Percentiles rank a stretch among this genome's conserved stretches.
Evolutionary conservation across 768 basidiomycete species (phyloP).

Genomic region (Lactarius evosmus): DNA sequence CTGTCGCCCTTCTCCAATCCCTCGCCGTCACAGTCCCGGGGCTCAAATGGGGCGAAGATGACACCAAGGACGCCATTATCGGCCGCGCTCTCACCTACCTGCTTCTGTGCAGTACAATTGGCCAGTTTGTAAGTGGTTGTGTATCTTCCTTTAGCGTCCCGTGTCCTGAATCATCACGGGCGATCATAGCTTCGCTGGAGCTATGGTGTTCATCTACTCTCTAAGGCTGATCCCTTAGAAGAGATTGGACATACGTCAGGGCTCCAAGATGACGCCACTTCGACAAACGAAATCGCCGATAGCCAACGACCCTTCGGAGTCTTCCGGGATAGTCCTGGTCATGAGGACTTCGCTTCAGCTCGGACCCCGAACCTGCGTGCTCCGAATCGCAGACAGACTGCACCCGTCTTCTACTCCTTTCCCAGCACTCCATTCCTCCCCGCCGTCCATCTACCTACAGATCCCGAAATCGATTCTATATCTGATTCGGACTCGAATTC

Average conservation of each 20-base stretch:
- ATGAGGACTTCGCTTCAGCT: neutral
- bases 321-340: neutral
- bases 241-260: conserved; percentile 32
- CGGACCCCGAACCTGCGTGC: neutral
- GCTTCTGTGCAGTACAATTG: conserved; percentile 89
- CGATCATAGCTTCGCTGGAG: conserved; percentile 78
- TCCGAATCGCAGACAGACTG: conserved; percentile 32
- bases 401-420: conserved; percentile 57
- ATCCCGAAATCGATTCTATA: conserved; percentile 17
- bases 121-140: conserved; percentile 75
- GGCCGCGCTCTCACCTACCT: conserved; percentile 88
- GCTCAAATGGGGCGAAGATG: conserved; percentile 76
- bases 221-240: conserved; percentile 47
- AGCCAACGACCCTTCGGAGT: neutral
- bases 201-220: conserved; percentile 80
- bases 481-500: conserved; percentile 29
- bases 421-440: conserved; percentile 49
- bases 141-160: neutral
- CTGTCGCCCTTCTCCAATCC: conserved; percentile 91
- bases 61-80: conserved; percentile 84
- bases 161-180: neutral
- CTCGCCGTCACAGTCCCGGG: conserved; percentile 80
- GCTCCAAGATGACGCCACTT: neutral
- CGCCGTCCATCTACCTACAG: conserved; percentile 8
- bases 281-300: neutral